A percentile compares a stretch with the other conserved stretches of the same genome.
phyloP scores from a whole-genome alignment of 1,139 yeast genomes.

The Casaregolazyma lundiana region DNA sequence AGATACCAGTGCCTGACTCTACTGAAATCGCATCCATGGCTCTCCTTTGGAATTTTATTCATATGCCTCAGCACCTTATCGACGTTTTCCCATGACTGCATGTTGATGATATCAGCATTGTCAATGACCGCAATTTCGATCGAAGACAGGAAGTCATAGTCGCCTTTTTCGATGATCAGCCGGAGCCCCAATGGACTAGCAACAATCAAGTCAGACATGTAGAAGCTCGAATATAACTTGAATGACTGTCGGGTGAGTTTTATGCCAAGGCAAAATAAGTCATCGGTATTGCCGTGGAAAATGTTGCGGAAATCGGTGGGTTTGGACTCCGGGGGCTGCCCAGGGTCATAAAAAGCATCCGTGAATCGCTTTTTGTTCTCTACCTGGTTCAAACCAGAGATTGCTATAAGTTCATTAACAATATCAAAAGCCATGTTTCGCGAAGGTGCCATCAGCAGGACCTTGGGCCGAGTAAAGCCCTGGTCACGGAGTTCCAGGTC shows the following conservation, averaged over 20 bases:
- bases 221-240: constrained; percentile 79
- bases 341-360: constrained; percentile 58
- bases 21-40: constrained; percentile 83
- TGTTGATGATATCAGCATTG: constrained; percentile 78
- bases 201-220: constrained; percentile 76
- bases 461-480: constrained; percentile 93
- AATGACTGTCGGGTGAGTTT: constrained; percentile 85
- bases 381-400: constrained; percentile 66
- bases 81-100: constrained; percentile 93
- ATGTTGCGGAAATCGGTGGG: constrained; percentile 78
- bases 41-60: constrained; percentile 72
- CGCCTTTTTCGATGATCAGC: constrained; percentile 58
- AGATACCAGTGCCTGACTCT: constrained; percentile 90
- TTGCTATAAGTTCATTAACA: constrained; percentile 55
- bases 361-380: constrained; percentile 77
- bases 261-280: constrained; percentile 82
- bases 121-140: constrained; percentile 79
- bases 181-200: constrained; percentile 93
- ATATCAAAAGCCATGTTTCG: constrained; percentile 71
- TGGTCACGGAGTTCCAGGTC: constrained; percentile 74
- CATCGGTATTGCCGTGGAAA: constrained; percentile 88
- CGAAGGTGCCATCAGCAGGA: constrained; percentile 76
- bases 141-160: constrained; percentile 74
- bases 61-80: constrained; percentile 60
- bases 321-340: constrained; percentile 50